These are phyloP conservation scores for Tremellales sp. DNA, from an alignment of 1,284 basidiomycete genomes.

Conservation along the genomic window DNA sequence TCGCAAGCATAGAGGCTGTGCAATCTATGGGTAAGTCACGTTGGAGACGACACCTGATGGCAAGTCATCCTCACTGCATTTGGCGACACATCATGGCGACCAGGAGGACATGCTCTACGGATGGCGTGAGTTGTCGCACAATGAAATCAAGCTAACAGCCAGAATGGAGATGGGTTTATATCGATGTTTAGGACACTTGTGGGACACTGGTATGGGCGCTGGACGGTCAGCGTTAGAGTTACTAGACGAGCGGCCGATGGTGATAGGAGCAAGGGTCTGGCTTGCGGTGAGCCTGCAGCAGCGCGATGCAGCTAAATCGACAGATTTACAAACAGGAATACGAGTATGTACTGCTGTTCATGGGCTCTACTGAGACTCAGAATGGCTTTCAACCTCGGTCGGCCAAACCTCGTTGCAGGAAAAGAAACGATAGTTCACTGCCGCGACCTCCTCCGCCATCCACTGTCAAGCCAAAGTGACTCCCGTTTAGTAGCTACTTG, in stretches of 20 bases:
- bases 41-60: neutral
- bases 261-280: constrained; percentile 77
- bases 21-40: constrained; percentile 63
- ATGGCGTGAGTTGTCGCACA: constrained; percentile 57
- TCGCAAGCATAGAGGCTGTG: constrained; percentile 72
- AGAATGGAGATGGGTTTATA: constrained; percentile 79
- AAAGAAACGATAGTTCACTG: constrained; percentile 79
- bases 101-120: constrained; percentile 72
- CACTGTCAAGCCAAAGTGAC: constrained; percentile 80
- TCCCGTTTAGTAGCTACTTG: constrained; percentile 83
- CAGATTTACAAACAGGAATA: constrained; percentile 79
- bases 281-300: constrained; percentile 54
- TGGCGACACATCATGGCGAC: constrained; percentile 44
- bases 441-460: constrained; percentile 71
- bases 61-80: constrained; percentile 39
- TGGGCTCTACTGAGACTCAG: constrained; percentile 2
- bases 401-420: constrained; percentile 79
- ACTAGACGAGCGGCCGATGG: constrained; percentile 67
- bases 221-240: constrained; percentile 55
- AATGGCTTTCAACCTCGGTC: constrained; percentile 57
- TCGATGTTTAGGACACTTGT: constrained; percentile 75
- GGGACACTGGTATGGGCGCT: constrained; percentile 64
- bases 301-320: neutral
- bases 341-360: constrained; percentile 20
- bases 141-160: constrained; percentile 5